phyloP scores from a whole-genome alignment of 2,329 filamentous ascomycete genomes.

The Apiospora arundinis region DNA sequence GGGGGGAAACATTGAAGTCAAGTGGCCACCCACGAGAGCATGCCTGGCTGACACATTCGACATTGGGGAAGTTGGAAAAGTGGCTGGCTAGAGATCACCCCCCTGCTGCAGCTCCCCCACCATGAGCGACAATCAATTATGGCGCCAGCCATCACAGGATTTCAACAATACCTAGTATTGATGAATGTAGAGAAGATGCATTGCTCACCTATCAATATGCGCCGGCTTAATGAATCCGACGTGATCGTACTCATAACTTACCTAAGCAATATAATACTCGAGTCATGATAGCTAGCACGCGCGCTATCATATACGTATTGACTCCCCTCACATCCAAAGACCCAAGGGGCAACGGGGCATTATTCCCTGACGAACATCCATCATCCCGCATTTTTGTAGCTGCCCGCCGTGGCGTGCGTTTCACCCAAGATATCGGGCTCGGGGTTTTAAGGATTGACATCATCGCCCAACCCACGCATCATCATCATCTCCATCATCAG shows the following conservation, averaged over 20 bases:
- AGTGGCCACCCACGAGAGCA: neutral
- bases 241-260: neutral
- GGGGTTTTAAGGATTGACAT: neutral
- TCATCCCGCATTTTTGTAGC: neutral
- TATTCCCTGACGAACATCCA: slow-evolving; percentile 13
- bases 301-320: neutral
- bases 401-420: neutral
- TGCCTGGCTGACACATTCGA: neutral
- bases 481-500: neutral
- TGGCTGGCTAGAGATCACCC: neutral
- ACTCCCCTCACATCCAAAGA: neutral
- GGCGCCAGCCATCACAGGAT: neutral
- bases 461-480: neutral
- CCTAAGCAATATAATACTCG: neutral
- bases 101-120: neutral
- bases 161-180: neutral
- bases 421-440: neutral
- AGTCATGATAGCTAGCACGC: neutral
- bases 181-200: neutral
- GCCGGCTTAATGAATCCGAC: neutral
- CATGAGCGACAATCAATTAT: neutral
- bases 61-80: neutral
- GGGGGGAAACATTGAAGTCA: neutral
- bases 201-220: neutral
- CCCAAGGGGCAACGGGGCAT: neutral